Conservation (phyloP, 768 basidiomycete species). For the Pisolithus microcarpus region DNA sequence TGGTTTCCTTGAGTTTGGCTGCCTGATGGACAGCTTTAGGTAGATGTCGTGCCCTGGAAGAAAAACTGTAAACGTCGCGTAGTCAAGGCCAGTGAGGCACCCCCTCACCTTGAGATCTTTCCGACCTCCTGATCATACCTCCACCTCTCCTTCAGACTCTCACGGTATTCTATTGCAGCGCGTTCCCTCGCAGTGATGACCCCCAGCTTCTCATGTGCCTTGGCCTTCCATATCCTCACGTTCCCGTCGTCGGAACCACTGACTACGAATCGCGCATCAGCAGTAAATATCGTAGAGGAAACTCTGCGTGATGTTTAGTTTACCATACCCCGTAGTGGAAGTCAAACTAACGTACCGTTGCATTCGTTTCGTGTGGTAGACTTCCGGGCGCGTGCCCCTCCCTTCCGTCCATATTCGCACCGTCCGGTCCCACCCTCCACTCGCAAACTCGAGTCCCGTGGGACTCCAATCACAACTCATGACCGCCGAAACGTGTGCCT, state of each 20-base stretch:
- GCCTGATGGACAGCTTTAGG: constrained; percentile 91
- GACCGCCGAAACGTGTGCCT: constrained; percentile 93
- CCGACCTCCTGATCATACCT: constrained; percentile 76
- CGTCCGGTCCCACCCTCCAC: constrained; percentile 94
- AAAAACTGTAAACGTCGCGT: background rate
- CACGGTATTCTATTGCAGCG: constrained; percentile 88
- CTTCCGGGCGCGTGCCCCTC: constrained; percentile 72
- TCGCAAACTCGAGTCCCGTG: constrained; percentile 92
- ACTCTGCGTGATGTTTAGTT: constrained; percentile 44
- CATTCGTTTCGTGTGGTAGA: constrained; percentile 99
- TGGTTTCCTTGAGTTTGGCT: constrained; percentile 79
- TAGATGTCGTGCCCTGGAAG: constrained; percentile 63
- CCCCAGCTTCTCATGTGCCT: constrained; percentile 87
- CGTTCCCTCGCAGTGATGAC: constrained; percentile 85
- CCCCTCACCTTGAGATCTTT: constrained; percentile 66
- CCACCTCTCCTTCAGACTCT: constrained; percentile 84
- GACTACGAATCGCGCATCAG: constrained; percentile 85
- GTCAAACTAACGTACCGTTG: constrained; percentile 54
- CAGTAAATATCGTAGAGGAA: constrained; percentile 80
- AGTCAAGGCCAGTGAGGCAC: background rate
- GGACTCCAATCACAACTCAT: constrained; percentile 98
- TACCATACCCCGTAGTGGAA: background rate
- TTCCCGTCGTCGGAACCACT: constrained; percentile 94
- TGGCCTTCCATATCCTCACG: constrained; percentile 91
- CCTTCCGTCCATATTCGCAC: constrained; percentile 90